Percentiles rank a stretch among this genome's conserved stretches.
Conservation (phyloP, 1,139 yeast species). For the Kurtzmaniella quercitrusa region DNA sequence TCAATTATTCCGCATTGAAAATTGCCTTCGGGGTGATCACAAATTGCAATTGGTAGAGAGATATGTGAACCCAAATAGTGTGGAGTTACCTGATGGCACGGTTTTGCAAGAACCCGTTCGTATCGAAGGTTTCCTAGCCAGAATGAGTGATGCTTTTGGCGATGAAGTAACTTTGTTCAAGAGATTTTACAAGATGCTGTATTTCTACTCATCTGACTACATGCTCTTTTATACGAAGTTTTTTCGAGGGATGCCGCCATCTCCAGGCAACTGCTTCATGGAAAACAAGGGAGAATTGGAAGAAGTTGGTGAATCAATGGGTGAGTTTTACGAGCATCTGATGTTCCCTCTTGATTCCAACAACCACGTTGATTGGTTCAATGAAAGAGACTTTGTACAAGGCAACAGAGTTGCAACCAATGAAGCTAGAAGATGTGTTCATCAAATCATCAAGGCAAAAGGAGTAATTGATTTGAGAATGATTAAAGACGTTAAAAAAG, state of each 20-base stretch:
- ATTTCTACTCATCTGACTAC: constrained; percentile 60
- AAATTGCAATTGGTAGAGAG: constrained; percentile 58
- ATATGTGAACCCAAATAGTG: constrained; percentile 36
- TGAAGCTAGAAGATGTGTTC: constrained; percentile 61
- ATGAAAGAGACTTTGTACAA: constrained; percentile 37
- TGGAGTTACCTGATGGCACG: constrained; percentile 13
- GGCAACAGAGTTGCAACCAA: constrained; percentile 54
- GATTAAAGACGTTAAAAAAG: constrained; percentile 33
- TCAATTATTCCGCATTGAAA: constrained; percentile 36
- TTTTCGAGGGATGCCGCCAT: constrained; percentile 58
- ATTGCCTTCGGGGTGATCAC: constrained; percentile 20
- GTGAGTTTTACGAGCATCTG: constrained; percentile 39
- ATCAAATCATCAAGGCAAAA: constrained; percentile 53
- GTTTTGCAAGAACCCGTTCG: constrained; percentile 53
- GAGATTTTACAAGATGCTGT: constrained; percentile 50
- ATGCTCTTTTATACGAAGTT: constrained; percentile 57
- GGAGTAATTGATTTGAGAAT: constrained; percentile 59
- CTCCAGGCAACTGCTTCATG: constrained; percentile 32
- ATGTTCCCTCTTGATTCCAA: constrained; percentile 48
- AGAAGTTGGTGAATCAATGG: constrained; percentile 19
- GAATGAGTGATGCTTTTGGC: constrained; percentile 54
- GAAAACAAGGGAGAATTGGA: constrained; percentile 19
- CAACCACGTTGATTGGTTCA: constrained; percentile 62
- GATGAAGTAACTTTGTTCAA: constrained; percentile 34
- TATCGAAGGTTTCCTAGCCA: constrained; percentile 70